phyloP scores from a whole-genome alignment of 2,329 filamentous ascomycete genomes.

The Monascus ruber region DNA sequence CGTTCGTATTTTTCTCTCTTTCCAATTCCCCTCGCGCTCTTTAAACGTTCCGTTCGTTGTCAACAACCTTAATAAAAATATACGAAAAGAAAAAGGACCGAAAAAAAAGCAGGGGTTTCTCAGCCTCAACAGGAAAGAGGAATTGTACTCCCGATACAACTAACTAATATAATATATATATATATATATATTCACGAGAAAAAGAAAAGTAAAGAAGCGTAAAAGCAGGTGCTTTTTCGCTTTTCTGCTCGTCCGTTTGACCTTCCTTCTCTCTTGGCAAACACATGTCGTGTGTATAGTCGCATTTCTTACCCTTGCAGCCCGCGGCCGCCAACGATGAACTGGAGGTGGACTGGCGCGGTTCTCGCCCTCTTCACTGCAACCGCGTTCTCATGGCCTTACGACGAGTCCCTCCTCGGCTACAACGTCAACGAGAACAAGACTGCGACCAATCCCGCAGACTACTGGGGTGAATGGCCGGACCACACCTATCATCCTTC shows the following conservation, averaged over 20 bases:
- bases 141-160: too few species aligned
- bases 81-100: not conserved
- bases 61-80: not conserved
- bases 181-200: too few species aligned
- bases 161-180: too few species aligned
- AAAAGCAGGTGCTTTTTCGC: too few species aligned
- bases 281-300: slow-evolving; percentile 13
- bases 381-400: slow-evolving; percentile 27
- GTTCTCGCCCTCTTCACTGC: slow-evolving; percentile 18
- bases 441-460: slow-evolving; percentile 42
- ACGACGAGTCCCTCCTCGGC: slow-evolving; percentile 39
- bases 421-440: slow-evolving; percentile 54
- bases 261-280: slow-evolving; percentile 1
- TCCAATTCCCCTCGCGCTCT: not conserved
- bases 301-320: not conserved
- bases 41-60: not conserved
- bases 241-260: not conserved
- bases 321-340: slow-evolving; percentile 13
- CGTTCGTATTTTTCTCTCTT: not conserved
- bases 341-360: slow-evolving; percentile 15
- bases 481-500: slow-evolving; percentile 43
- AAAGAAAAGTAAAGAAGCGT: too few species aligned
- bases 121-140: too few species aligned
- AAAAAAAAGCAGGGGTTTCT: not conserved
- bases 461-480: slow-evolving; percentile 49